Evolutionary conservation across 108 stramenopile genomes (phyloP), one percentile per base, ranked within the genome.

Genomic region (Fistulifera solaris): DNA sequence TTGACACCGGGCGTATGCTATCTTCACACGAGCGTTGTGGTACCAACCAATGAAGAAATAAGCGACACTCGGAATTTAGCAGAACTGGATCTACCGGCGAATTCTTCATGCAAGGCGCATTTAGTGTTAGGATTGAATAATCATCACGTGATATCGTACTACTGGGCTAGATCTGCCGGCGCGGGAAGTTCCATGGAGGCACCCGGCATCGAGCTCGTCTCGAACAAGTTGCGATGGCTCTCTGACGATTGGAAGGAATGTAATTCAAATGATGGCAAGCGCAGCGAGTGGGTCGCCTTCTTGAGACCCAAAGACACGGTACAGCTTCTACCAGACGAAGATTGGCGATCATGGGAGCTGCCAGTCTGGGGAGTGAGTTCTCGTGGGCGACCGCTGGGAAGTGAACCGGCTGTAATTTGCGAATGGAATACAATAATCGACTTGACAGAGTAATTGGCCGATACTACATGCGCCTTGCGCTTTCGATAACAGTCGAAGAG

Each of bases 231-330:
- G 6, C 16, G 6, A 19, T 45, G 44, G 19, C 2, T 26, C 25
- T 47, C 14, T 6, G 24, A 27, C 45, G 39, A 48, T 65, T 66
- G 5, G 57, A 41, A 13, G 77, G 73, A 27, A 61, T 69, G 0
- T 17, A 87, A 87, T 67, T 78, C 79, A 6, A 87, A 87, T 52
- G 80, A 87, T 63, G 85, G 85, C 14, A 87, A 87, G 61, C 53
- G 81, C 21, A 66, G 63, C 25, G 85, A 87, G 67, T 87, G 85
- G 85, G 79, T 71, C 14, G 78, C 83, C 48, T 87, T 83, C 63
- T 48, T 87, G 28, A 56, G 63, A 40, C 54, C 35, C 12, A 72
- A 66, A 0, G 85, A 87, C 66, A 78, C 74, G 8, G 79, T 87
- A n/a, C 81, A 87, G 54, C 62, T 87, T n/a, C 58, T 83, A 4